These are phyloP conservation scores for Stephanodiscus minutulus DNA, from an alignment of 108 stramenopile species.

Conservation along the genomic window DNA sequence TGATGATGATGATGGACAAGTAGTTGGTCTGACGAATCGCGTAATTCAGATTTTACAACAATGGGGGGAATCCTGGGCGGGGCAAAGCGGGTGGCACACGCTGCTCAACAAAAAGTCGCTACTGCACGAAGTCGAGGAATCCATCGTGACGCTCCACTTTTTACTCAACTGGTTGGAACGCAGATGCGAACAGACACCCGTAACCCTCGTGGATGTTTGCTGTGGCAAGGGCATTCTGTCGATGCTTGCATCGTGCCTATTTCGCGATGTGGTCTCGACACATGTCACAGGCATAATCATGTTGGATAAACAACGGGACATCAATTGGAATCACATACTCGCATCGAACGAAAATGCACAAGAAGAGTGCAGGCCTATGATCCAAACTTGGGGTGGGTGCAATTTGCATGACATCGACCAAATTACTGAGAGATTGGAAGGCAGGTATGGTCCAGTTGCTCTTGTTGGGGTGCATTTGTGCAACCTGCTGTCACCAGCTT, in stretches of 20 bases:
- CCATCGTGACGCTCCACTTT: slow-evolving; percentile 62
- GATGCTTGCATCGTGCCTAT: slow-evolving; percentile 59
- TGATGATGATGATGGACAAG: not conserved
- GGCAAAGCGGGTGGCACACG: slow-evolving; percentile 45
- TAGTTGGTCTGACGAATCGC: slow-evolving; percentile 31
- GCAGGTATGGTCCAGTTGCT: slow-evolving; percentile 40
- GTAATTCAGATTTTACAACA: slow-evolving; percentile 47
- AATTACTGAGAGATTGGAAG: slow-evolving; percentile 53
- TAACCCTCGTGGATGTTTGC: slow-evolving; percentile 61
- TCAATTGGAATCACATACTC: slow-evolving; percentile 69
- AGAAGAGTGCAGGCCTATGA: slow-evolving; percentile 40
- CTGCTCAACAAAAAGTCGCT: slow-evolving; percentile 59
- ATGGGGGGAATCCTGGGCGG: slow-evolving; percentile 51
- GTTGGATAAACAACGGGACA: slow-evolving; percentile 62
- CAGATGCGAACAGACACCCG: slow-evolving; percentile 18
- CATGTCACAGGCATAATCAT: slow-evolving; percentile 52
- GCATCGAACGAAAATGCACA: slow-evolving; percentile 42
- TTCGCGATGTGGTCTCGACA: slow-evolving; percentile 27
- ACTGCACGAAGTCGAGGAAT: slow-evolving; percentile 66
- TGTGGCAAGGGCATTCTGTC: slow-evolving; percentile 74
- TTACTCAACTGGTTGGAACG: slow-evolving; percentile 42
- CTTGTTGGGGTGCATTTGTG: slow-evolving; percentile 76
- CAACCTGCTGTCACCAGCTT: slow-evolving; percentile 65
- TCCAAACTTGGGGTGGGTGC: slow-evolving; percentile 59
- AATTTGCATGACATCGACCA: slow-evolving; percentile 70